phyloP scores from a whole-genome alignment of 2,329 filamentous ascomycete genomes.

The Colletotrichum abscissum region DNA sequence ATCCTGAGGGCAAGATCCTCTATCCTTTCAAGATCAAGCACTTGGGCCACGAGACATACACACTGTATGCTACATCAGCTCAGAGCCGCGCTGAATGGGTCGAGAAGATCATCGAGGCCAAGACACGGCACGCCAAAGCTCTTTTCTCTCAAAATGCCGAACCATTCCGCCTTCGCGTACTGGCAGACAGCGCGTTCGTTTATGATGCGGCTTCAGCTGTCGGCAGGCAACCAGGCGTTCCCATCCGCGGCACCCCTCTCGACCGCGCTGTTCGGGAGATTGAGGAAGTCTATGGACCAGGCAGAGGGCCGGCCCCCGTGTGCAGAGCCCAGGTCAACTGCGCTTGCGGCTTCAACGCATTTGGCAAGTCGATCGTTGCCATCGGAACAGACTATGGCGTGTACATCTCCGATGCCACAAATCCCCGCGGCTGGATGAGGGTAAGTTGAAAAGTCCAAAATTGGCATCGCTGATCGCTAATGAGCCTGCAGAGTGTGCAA shows the following conservation, averaged over 20 bases:
- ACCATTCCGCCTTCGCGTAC: conserved; percentile 90
- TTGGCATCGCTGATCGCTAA: conserved; percentile 29
- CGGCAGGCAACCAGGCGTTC: conserved; percentile 73
- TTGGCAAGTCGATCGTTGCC: conserved; percentile 87
- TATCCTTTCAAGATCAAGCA: conserved; percentile 98
- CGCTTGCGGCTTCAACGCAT: conserved; percentile 87
- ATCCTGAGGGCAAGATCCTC: conserved; percentile 83
- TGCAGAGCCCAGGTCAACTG: conserved; percentile 92
- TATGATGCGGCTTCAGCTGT: conserved; percentile 74
- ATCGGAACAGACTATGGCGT: conserved; percentile 97
- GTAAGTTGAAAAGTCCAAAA: conserved; percentile 63
- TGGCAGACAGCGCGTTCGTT: conserved; percentile 92
- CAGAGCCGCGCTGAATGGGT: conserved; percentile 89
- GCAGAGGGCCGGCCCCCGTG: conserved; percentile 78
- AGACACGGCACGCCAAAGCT: conserved; percentile 90
- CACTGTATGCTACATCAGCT: conserved; percentile 83
- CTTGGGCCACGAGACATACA: conserved; percentile 92
- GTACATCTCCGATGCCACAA: conserved; percentile 87
- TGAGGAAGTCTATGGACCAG: conserved; percentile 79
- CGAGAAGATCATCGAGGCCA: conserved; percentile 91
- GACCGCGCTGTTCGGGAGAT: conserved; percentile 92
- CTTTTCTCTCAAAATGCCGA: conserved; percentile 94
- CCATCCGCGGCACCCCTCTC: conserved; percentile 90
- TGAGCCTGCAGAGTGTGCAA: conserved; percentile 73
- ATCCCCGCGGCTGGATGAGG: conserved; percentile 90